phyloP scores from a whole-genome alignment of 768 basidiomycete species.

The Boletellus ananas region DNA sequence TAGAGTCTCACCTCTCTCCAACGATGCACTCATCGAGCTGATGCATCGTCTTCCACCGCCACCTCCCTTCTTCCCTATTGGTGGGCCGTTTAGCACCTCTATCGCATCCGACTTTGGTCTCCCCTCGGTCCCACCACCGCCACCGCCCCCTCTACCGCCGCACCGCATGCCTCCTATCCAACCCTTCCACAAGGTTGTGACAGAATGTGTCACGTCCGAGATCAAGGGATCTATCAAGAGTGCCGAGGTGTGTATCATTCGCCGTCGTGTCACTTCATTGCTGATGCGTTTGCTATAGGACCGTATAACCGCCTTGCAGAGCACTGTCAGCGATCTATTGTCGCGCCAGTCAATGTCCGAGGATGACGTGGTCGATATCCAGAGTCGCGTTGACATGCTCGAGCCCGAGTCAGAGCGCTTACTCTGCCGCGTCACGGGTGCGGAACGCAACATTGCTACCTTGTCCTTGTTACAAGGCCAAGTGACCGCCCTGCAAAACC shows the following conservation, averaged over 20 bases:
- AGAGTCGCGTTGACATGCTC: conserved; percentile 38
- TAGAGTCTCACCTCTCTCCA: conserved; percentile 11
- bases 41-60: conserved; percentile 20
- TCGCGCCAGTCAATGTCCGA: conserved; percentile 25
- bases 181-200: conserved; percentile 12
- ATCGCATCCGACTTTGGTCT: conserved; percentile 17
- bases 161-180: conserved; percentile 13
- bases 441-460: conserved; percentile 31
- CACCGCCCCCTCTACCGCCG: conserved; percentile 2
- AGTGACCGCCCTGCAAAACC: conserved; percentile 16
- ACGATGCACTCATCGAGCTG: conserved; percentile 8
- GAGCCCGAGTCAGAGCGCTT: conserved; percentile 32
- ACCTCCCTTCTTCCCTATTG: conserved; percentile 14
- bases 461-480: conserved; percentile 27
- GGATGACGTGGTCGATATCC: conserved; percentile 31
- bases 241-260: conserved; percentile 16
- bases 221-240: conserved; percentile 19
- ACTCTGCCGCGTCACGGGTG: conserved; percentile 24
- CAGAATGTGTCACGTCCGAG: conserved; percentile 22
- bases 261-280: not conserved
- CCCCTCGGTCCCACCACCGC: conserved; percentile 12
- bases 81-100: conserved; percentile 20
- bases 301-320: conserved; percentile 21
- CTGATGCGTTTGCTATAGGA: conserved; percentile 17
- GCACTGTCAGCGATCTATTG: conserved; percentile 16